Evolutionary conservation across 306 rosid species (phyloP).

Genomic region (Prosopis cineraria): DNA sequence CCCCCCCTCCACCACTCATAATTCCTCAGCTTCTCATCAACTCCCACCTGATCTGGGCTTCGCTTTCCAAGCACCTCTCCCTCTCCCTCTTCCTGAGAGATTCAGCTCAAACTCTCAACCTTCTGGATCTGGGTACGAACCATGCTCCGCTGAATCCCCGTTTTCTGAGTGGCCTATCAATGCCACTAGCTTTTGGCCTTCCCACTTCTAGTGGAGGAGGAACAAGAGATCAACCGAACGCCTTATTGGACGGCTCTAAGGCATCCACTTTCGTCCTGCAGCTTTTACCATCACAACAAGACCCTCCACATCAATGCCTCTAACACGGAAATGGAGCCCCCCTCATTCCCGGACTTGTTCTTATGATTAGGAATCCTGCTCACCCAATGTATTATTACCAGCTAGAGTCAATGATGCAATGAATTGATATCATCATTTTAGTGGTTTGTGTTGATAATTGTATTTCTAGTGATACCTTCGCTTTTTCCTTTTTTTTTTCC

Average conservation of each 20-base stretch:
- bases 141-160: constrained; percentile 1
- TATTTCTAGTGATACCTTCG: constrained; percentile 25
- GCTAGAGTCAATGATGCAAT: neutral
- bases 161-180: neutral
- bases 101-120: constrained; percentile 29
- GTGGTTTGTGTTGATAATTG: constrained; percentile 19
- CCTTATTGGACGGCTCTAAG: neutral
- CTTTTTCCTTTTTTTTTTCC: neutral
- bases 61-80: neutral
- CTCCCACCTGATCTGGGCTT: constrained; percentile 19
- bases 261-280: constrained; percentile 16
- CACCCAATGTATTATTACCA: constrained; percentile 10
- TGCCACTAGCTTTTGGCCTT: neutral
- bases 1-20: neutral
- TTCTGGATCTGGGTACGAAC: constrained; percentile 29
- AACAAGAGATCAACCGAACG: neutral
- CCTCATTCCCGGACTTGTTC: constrained; percentile 54
- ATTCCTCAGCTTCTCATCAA: neutral
- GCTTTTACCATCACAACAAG: constrained; percentile 41
- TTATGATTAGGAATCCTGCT: constrained; percentile 39
- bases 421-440: neutral
- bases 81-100: neutral
- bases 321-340: constrained; percentile 38
- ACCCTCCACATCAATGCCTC: constrained; percentile 33
- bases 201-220: neutral